Evolutionary conservation across 768 basidiomycete species (phyloP), one percentile per base, ranked within the genome.

Genomic region (Trametes elegans): DNA sequence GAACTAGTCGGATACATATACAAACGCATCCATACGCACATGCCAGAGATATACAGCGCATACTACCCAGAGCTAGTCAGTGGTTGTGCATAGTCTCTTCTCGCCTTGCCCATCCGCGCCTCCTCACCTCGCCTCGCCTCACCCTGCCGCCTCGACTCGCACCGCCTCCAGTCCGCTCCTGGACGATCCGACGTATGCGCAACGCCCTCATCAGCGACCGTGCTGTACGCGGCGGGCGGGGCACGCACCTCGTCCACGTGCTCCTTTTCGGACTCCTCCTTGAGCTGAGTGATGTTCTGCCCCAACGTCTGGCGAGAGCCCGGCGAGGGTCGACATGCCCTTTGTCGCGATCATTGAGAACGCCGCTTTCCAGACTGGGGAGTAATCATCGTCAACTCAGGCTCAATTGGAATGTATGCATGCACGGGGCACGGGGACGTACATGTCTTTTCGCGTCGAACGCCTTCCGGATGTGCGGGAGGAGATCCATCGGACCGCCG

Each of bases 391-490:
- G 34, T 35, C 34, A 35, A n/a, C 34, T 3, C 3, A 3, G 6
- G 34, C 34, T 13, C 34, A 35, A 14, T 3, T 35, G 11, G 11
- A n/a, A n/a, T n/a, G n/a, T n/a, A 39, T 19, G 18, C n/a, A 3
- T 9, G 32, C 3, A 29, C 21, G 31, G 49, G n/a, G 19, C 13
- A 31, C 59, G 24, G 36, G 38, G 16, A 78, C 88, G 49, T 65
- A 92, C 91, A 96, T 16, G 90, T 83, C 72, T 81, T 82, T 82
- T 90, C 28, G 92, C 93, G 67, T 97, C 84, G 74, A 97, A 94
- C 27, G 84, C 87, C 72, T 83, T 90, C 78, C 86, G 90, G 71
- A 98, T 88, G 40, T 88, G 82, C 26, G 96, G 95, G 63, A 98
- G 73, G 64, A 98, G 77, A 73, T 97, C 85, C 21, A 80, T 81